Conservation (phyloP, 225 moss, liverwort and hornwort species). For the Bryum argenteum region DNA sequence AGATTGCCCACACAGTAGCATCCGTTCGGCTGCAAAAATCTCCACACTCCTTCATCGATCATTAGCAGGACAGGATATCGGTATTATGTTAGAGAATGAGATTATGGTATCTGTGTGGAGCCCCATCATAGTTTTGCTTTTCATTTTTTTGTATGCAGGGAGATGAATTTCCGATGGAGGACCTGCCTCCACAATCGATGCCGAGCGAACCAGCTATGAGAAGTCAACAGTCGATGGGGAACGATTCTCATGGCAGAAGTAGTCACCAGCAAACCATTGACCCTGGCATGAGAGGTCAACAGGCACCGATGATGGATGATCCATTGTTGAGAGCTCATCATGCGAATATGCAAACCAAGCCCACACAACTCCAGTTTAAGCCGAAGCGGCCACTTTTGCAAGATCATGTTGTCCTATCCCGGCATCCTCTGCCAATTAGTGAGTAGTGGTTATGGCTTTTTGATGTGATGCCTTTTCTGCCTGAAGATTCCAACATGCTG, state of each 20-base stretch:
- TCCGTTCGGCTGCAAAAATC: too few relatives aligned
- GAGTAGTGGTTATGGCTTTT: conserved; percentile 35
- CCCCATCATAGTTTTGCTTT: too few relatives aligned
- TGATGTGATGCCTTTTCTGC: neutral
- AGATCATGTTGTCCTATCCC: conserved; percentile 49
- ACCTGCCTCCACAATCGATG: conserved; percentile 38
- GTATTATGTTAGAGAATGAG: too few relatives aligned
- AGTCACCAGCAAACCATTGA: conserved; percentile 36
- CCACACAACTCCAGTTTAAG: conserved; percentile 24
- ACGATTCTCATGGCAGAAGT: conserved; percentile 42
- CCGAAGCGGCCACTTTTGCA: conserved; percentile 47
- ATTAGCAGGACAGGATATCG: too few relatives aligned
- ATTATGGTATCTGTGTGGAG: too few relatives aligned
- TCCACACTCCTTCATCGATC: too few relatives aligned
- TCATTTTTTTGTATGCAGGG: conserved; percentile 8
- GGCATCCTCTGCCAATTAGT: conserved; percentile 58
- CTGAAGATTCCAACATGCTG: too few relatives aligned
- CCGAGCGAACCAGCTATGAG: too few relatives aligned
- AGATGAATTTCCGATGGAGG: conserved; percentile 46
- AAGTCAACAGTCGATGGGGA: neutral
- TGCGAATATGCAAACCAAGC: conserved; percentile 26
- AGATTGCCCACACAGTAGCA: too few relatives aligned
- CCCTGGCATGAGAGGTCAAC: conserved; percentile 39
- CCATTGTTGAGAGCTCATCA: neutral
- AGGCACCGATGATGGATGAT: conserved; percentile 44